Percentiles rank a stretch among this genome's conserved stretches.
Evolutionary conservation across 1,284 basidiomycete genomes (phyloP).

Genomic region (Termitomyces sp.): DNA sequence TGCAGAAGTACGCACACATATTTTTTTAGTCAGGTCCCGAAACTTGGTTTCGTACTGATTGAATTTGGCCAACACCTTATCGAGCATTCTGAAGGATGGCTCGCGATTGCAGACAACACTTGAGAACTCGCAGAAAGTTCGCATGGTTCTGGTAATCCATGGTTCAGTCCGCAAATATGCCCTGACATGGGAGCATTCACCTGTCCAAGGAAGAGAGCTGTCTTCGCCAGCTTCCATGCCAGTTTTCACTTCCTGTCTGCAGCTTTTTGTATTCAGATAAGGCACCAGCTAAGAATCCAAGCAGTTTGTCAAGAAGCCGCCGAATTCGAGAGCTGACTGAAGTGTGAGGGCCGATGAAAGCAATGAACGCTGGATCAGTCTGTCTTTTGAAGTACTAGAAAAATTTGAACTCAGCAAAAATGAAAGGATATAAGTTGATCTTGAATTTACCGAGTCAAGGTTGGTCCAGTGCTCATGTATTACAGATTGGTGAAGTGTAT

Average conservation of each 20-base stretch:
- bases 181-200: constrained; percentile 17
- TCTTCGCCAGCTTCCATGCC: constrained; percentile 28
- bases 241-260: constrained; percentile 23
- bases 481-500: not conserved
- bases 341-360: not conserved
- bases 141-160: constrained; percentile 6
- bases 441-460: constrained; percentile 7
- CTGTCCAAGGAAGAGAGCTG: constrained; percentile 29
- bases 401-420: not conserved
- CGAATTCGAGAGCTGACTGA: not conserved
- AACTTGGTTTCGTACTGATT: constrained; percentile 26
- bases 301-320: not conserved
- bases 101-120: constrained; percentile 6
- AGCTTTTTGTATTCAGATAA: not conserved
- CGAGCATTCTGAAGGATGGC: constrained; percentile 1
- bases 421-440: not conserved
- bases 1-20: constrained; percentile 22
- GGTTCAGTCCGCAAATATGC: not conserved
- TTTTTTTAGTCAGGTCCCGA: constrained; percentile 28
- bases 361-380: not conserved
- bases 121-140: constrained; percentile 3
- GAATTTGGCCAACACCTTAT: constrained; percentile 24
- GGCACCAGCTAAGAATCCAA: not conserved
- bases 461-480: not conserved
- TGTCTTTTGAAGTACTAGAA: constrained; percentile 3